Evolutionary conservation across 495 filamentous ascomycete genomes (phyloP).

Genomic region (Xylaria acuta): DNA sequence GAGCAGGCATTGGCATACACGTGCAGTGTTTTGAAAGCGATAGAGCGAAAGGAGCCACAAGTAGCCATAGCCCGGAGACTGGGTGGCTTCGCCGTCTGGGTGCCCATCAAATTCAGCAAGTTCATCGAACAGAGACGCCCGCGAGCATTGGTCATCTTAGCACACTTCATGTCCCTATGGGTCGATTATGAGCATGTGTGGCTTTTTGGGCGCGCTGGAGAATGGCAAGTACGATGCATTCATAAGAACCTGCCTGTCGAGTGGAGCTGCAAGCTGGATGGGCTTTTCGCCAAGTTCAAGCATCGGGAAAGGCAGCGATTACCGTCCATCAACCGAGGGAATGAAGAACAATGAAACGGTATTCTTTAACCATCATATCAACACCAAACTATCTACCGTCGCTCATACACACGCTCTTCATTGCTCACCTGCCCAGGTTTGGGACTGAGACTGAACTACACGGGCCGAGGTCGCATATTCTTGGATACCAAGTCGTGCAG

Average conservation of each 20-base stretch:
- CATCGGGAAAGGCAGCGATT: slow-evolving; percentile 26
- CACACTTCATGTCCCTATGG: slow-evolving; percentile 47
- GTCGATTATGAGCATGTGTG: slow-evolving; percentile 44
- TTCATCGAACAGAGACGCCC: slow-evolving; percentile 46
- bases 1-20: slow-evolving; percentile 42
- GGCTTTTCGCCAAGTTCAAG: slow-evolving; percentile 40
- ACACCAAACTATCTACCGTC: not conserved
- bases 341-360: not conserved
- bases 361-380: not conserved
- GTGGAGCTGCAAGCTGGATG: slow-evolving; percentile 48
- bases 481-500: not conserved
- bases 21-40: slow-evolving; percentile 41
- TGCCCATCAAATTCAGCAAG: slow-evolving; percentile 43
- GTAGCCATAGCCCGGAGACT: slow-evolving; percentile 44
- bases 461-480: not conserved
- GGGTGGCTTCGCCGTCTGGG: slow-evolving; percentile 44
- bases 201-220: slow-evolving; percentile 48
- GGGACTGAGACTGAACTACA: not conserved
- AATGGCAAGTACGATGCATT: slow-evolving; percentile 49
- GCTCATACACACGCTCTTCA: not conserved
- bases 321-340: not conserved
- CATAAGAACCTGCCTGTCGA: slow-evolving; percentile 45
- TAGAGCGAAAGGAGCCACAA: slow-evolving; percentile 36
- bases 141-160: slow-evolving; percentile 49
- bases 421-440: not conserved